Evolutionary conservation across 1,284 basidiomycete species (phyloP), one percentile per base, ranked within the genome.

Genomic region (Apiotrichum gamsii): DNA sequence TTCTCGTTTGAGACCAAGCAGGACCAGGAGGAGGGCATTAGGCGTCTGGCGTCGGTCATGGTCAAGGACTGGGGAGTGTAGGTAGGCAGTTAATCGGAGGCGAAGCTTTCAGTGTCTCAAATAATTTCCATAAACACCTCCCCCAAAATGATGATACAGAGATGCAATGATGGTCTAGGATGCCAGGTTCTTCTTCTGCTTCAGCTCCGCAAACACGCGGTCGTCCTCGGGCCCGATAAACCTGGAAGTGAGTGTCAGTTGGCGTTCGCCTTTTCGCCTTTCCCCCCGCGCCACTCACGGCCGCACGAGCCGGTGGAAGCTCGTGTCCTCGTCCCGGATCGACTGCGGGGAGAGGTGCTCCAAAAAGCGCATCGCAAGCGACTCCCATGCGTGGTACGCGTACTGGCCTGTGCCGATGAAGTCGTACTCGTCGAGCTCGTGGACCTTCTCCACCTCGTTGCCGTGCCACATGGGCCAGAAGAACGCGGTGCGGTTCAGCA

Each of bases 381-480:
- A 66, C 56, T 74, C 73, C 73, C 73, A 74, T 0, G 72, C 69
- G 50, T 74, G 73, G 50, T 74, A 74, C 60, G 71, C 66, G 54
- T 70, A 74, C 45, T 73, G 73, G 18, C 65, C 65, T 0, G 60
- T 54, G 1, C 43, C 52, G 18, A 54, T 35, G 46, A 71, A 74
- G 53, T 71, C 65, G 47, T 69, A 64, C 18, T 60, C 60, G 37
- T 63, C 53, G 34, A 40, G 39, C 47, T 70, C 64, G 50, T 72
- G 67, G 5, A 63, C 61, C 18, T 64, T 58, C 32, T 66, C 34
- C 16, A 73, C 58, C 49, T 70, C 69, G 19, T 67, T 51, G 1
- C 66, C 67, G 24, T 61, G 57, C 74, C 74, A 77, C 51, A 75
- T 64, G 0, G 76, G 76, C 69, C 72, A 76, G 58, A 77, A 77